Conservation (phyloP, 2,329 filamentous ascomycete species). For the Colletotrichum somersetense region DNA sequence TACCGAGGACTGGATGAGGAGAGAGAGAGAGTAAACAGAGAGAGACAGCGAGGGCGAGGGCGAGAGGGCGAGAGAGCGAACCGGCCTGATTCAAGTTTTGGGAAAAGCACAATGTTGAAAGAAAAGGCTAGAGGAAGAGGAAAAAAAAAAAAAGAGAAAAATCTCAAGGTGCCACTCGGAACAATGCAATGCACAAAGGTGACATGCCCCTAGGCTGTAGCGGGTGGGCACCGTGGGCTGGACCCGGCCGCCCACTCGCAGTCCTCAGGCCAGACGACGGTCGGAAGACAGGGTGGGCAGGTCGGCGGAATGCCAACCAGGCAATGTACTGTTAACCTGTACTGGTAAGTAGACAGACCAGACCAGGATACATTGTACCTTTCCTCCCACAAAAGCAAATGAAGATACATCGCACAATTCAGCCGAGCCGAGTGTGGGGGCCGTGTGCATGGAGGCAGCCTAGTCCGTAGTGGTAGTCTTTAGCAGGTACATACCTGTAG, state of each 20-base stretch:
- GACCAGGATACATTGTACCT: not conserved
- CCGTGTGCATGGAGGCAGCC: not conserved
- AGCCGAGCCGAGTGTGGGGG: not conserved
- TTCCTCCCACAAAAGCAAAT: not conserved
- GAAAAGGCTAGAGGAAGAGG: not conserved
- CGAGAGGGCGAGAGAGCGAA: not conserved
- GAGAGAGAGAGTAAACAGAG: no score
- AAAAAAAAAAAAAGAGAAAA: not conserved
- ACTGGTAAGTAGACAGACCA: not conserved
- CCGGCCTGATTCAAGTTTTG: not conserved
- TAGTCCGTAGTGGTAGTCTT: no score
- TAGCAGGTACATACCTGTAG: no score
- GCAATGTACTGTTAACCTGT: no score
- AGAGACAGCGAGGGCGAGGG: not conserved
- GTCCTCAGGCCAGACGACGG: constrained; percentile 8
- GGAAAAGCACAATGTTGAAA: not conserved
- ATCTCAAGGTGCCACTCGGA: not conserved
- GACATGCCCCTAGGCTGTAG: not conserved
- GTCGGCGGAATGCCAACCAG: not conserved
- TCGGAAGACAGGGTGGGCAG: not conserved
- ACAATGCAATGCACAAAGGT: constrained; percentile 19
- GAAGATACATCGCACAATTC: not conserved
- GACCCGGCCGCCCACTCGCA: constrained; percentile 8
- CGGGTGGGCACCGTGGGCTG: constrained; percentile 1
- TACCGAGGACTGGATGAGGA: not conserved